Percentiles rank a stretch among this genome's conserved stretches.
These are phyloP conservation scores for Saccharum hybrid DNA, from an alignment of 202 grass and related monocot genomes.

Conservation along the genomic window DNA sequence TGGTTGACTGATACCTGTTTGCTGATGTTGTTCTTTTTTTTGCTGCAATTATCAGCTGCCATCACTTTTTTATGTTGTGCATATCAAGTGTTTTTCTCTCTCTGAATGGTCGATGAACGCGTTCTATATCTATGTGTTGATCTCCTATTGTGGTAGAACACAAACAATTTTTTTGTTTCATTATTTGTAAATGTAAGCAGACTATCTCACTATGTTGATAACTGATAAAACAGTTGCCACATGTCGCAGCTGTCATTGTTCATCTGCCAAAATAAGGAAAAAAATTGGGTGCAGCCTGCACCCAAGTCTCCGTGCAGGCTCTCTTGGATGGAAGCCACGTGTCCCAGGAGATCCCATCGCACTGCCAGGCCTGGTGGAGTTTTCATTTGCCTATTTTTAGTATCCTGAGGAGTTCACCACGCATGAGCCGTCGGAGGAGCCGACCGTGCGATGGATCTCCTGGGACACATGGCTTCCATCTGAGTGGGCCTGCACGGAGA, in stretches of 20 bases:
- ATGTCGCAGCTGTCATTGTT: background rate
- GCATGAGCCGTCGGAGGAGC: no score
- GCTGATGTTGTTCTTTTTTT: background rate
- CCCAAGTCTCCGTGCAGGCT: no score
- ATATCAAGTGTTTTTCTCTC: background rate
- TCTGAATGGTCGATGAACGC: background rate
- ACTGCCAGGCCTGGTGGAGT: no score
- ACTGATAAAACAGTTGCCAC: background rate
- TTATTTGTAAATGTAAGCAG: conserved; percentile 2
- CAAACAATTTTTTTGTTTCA: background rate
- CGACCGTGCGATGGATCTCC: no score
- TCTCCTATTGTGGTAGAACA: background rate
- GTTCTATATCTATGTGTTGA: background rate
- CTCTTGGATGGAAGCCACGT: no score
- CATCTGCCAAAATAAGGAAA: background rate
- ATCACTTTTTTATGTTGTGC: background rate
- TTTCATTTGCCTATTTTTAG: no score
- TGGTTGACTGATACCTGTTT: background rate
- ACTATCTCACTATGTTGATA: conserved; percentile 2
- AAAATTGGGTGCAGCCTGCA: no score
- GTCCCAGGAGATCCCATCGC: no score
- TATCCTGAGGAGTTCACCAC: no score
- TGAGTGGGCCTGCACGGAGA: no score
- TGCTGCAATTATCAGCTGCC: conserved; percentile 24
- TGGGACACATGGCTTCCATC: no score